Evolutionary conservation across 2,329 filamentous ascomycete species (phyloP), one percentile per base, ranked within the genome.

Genomic region (Cladorrhinum sp.): DNA sequence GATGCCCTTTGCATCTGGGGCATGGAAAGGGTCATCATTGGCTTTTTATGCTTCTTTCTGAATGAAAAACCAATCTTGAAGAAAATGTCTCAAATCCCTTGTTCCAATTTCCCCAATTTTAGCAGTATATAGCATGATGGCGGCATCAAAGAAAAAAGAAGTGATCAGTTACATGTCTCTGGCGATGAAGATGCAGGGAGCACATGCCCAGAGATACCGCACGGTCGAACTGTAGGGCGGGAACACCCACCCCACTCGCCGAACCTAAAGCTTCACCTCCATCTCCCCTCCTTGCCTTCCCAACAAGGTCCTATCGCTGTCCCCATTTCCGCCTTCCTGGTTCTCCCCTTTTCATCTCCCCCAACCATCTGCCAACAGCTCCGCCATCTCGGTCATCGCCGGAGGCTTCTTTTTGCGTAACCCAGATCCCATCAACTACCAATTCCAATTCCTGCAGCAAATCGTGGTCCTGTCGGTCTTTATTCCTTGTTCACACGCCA

Each of bases 181-280:
- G 55, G 61, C 57, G 57, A 62, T 58, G 65, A 63, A 58, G 61
- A 65, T 61, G 60, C 51, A 59, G 36, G 62, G 58, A 58, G 64
- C 57, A 53, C 60, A 55, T 52, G 30, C 61, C 12, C 51, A 51
- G 26, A n/a, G 30, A 39, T 39, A 36, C 49, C 57, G 30, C 46
- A 53, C 56, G 36, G 55, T 42, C 55, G 55, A 53, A 57, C 36
- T 55, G 62, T 53, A 65, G 64, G 62, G 60, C 67, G 63, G 64
- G 59, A 67, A 59, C 65, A 46, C 42, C 42, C 64, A 68, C 68
- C 68, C 68, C 68, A 69, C 68, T 65, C 61, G 49, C 62, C 61
- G 61, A 66, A 63, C 63, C 62, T 61, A 62, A 62, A 69, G 66
- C 68, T 69, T 68, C 67, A 68, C 63, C 60, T 61, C 62, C 62